phyloP scores from a whole-genome alignment of 768 basidiomycete genomes.

The Rhodosporidiobolus odoratus region DNA sequence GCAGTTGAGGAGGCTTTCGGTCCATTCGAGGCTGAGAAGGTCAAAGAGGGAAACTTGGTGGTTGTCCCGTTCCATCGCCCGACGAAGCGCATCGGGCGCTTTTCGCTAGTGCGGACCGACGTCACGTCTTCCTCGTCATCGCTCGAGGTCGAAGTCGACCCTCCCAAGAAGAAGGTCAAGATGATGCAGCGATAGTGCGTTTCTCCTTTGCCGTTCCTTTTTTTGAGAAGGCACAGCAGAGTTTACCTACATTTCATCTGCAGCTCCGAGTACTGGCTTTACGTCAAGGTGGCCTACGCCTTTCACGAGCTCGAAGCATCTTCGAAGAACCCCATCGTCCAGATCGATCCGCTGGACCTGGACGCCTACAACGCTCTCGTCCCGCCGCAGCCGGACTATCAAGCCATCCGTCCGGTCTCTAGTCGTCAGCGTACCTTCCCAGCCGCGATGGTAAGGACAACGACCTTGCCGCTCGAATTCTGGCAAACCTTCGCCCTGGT shows the following conservation, averaged over 20 bases:
- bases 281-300: slow-evolving; percentile 3
- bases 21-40: not conserved
- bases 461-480: slow-evolving; percentile 55
- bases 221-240: too few relatives aligned
- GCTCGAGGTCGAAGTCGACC: not conserved
- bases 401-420: too few relatives aligned
- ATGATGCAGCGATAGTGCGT: slow-evolving; percentile 2
- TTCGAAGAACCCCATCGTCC: not conserved
- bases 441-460: slow-evolving; percentile 33
- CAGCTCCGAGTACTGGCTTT: slow-evolving; percentile 1
- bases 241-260: too few relatives aligned
- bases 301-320: not conserved
- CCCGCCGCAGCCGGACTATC: not conserved
- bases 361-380: slow-evolving; percentile 10
- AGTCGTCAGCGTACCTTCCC: slow-evolving; percentile 3
- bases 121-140: slow-evolving; percentile 7
- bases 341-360: not conserved
- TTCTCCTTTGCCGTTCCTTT: not conserved
- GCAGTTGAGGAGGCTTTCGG: slow-evolving; percentile 8
- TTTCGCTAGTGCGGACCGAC: slow-evolving; percentile 5
- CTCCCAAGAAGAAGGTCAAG: not conserved
- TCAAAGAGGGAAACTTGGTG: slow-evolving; percentile 5
- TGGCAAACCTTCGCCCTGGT: slow-evolving; percentile 57
- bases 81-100: not conserved
- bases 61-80: slow-evolving; percentile 13